phyloP scores from a whole-genome alignment of 768 basidiomycete species.

The Boletus rex-veris region DNA sequence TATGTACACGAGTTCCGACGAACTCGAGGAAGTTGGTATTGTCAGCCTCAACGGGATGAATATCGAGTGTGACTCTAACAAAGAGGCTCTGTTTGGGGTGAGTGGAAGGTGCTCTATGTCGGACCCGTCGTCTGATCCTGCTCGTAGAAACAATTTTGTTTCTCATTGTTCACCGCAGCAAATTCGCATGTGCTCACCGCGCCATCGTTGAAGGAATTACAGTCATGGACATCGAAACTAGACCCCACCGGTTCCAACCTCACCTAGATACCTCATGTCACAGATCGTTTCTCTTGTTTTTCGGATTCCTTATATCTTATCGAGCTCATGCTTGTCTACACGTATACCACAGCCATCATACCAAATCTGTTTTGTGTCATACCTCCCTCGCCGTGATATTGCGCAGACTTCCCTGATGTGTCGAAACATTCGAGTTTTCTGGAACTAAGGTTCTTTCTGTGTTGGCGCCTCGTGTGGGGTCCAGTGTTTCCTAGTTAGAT shows the following conservation, averaged over 20 bases:
- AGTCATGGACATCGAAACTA: constrained; percentile 79
- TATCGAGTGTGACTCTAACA: constrained; percentile 81
- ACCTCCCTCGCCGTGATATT: not conserved
- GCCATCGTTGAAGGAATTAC: constrained; percentile 75
- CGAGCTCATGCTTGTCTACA: constrained; percentile 16
- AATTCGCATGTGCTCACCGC: constrained; percentile 91
- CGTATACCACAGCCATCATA: constrained; percentile 29
- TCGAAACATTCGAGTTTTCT: constrained; percentile 1
- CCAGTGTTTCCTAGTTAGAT: no score
- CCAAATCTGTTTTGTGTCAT: constrained; percentile 10
- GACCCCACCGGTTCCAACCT: constrained; percentile 73
- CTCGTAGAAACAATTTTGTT: constrained; percentile 73
- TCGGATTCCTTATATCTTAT: constrained; percentile 17
- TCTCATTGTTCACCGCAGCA: constrained; percentile 87
- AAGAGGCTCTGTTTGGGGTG: constrained; percentile 85
- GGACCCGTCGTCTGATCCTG: constrained; percentile 3
- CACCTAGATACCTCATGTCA: constrained; percentile 27
- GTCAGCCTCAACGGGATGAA: constrained; percentile 83
- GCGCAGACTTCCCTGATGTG: not conserved
- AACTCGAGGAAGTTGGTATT: constrained; percentile 78
- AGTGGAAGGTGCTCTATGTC: constrained; percentile 25
- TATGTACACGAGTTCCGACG: constrained; percentile 79
- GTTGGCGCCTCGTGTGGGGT: not conserved
- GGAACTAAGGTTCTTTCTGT: not conserved
- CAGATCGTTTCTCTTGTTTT: not conserved